phyloP scores from a whole-genome alignment of 345 rosid genomes.

The Gossypium turneri region DNA sequence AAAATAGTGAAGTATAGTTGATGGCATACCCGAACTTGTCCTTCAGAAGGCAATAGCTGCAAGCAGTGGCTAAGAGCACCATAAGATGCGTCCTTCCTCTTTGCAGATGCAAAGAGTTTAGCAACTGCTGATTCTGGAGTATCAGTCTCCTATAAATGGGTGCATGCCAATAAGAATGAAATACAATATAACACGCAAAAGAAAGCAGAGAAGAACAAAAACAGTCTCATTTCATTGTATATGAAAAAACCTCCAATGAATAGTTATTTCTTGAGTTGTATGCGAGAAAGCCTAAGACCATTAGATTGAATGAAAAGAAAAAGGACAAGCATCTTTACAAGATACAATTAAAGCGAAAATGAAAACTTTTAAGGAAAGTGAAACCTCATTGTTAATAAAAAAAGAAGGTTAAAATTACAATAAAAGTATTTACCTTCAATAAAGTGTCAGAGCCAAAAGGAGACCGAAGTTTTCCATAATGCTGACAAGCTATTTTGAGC shows the following conservation, averaged over 20 bases:
- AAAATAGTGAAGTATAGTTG: neutral
- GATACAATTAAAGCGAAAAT: neutral
- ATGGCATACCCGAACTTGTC: conserved; percentile 68
- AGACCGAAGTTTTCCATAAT: conserved; percentile 94
- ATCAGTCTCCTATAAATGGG: conserved; percentile 61
- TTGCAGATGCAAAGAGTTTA: conserved; percentile 78
- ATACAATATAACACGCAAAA: neutral
- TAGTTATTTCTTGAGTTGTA: neutral
- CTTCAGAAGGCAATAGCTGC: conserved; percentile 81
- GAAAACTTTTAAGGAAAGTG: neutral
- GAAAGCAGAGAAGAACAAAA: neutral
- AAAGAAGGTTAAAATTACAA: neutral
- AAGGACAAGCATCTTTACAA: neutral
- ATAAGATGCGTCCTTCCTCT: conserved; percentile 53
- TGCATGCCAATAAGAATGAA: conserved; percentile 4
- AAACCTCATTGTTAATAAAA: neutral
- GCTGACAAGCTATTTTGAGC: conserved; percentile 86
- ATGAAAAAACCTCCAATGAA: neutral
- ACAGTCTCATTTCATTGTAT: neutral
- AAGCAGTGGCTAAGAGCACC: conserved; percentile 62
- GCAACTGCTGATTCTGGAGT: conserved; percentile 95
- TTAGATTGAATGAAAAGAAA: neutral
- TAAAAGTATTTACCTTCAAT: conserved; percentile 46
- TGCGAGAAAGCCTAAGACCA: neutral
- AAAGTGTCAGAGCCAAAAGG: conserved; percentile 72